A percentile compares a stretch with the other conserved stretches of the same genome.
Evolutionary conservation across 192 early-diverging fungal genomes (phyloP).

Genomic region (Gamsiella multidivaricata): DNA sequence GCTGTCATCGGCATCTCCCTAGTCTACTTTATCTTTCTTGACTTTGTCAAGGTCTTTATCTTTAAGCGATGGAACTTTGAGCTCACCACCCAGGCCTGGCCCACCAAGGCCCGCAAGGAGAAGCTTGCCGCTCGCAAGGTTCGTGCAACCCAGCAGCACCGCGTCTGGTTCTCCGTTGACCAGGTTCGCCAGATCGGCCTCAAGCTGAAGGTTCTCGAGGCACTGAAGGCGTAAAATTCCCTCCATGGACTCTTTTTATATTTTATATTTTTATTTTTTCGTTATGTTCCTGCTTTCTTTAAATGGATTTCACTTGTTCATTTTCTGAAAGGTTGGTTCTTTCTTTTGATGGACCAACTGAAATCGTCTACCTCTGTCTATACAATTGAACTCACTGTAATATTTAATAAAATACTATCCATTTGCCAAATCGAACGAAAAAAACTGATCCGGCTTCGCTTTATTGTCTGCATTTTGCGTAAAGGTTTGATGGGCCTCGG

Average conservation of each 20-base stretch:
- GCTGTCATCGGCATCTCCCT: constrained; percentile 80
- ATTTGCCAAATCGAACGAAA: too few species aligned
- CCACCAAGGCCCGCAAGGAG: constrained; percentile 69
- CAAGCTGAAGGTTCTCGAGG: constrained; percentile 40
- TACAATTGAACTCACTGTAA: too few species aligned
- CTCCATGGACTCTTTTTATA: background rate
- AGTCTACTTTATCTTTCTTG: constrained; percentile 84
- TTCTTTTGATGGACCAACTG: too few species aligned
- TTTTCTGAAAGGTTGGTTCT: too few species aligned
- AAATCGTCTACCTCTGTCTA: too few species aligned
- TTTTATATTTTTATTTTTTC: background rate
- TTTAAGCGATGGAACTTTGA: constrained; percentile 92
- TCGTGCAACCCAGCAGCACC: constrained; percentile 58
- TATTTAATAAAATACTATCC: too few species aligned
- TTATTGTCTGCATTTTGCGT: too few species aligned
- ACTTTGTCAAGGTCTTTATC: constrained; percentile 90
- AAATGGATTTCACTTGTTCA: too few species aligned
- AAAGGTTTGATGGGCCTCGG: too few species aligned
- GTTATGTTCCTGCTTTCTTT: too few species aligned
- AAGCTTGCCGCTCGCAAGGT: constrained; percentile 70
- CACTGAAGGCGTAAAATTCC: constrained; percentile 12
- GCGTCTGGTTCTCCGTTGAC: constrained; percentile 51
- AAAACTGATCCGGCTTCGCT: too few species aligned
- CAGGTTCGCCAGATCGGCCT: constrained; percentile 27
- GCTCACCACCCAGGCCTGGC: constrained; percentile 86